A percentile compares a stretch with the other conserved stretches of the same genome.
These are phyloP conservation scores for Tinospora cordifolia DNA, from an alignment of 164 flowering plant species.

Conservation along the genomic window DNA sequence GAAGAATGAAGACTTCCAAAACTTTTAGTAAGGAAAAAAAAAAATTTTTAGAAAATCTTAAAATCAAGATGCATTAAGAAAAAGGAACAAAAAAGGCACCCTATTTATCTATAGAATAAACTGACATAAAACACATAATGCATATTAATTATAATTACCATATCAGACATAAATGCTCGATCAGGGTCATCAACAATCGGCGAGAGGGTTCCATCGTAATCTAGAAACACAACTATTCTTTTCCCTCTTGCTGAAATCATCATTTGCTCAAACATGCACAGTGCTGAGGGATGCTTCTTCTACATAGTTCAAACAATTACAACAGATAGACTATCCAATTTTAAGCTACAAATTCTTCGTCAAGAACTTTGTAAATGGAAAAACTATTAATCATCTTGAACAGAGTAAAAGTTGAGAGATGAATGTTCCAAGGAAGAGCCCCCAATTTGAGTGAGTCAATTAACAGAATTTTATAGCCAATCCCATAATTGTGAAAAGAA, in stretches of 20 bases:
- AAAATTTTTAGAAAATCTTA: too few species aligned
- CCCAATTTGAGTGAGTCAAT: neutral
- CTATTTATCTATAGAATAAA: too few species aligned
- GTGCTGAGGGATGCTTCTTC: slow-evolving; percentile 63
- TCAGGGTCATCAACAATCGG: slow-evolving; percentile 64
- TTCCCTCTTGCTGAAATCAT: slow-evolving; percentile 37
- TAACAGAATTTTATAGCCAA: neutral
- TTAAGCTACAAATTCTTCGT: neutral
- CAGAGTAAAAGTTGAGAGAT: neutral
- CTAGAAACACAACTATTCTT: slow-evolving; percentile 51
- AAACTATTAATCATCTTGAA: neutral
- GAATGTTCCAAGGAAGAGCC: neutral
- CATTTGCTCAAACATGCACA: slow-evolving; percentile 36
- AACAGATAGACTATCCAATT: neutral
- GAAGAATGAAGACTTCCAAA: neutral
- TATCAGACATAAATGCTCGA: slow-evolving; percentile 57
- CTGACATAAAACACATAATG: too few species aligned
- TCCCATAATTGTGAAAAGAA: neutral
- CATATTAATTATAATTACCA: slow-evolving; percentile 22
- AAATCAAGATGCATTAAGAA: too few species aligned
- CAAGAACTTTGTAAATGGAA: neutral
- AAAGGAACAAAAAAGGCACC: too few species aligned
- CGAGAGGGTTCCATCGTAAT: slow-evolving; percentile 68
- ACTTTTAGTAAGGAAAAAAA: neutral
- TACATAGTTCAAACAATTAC: slow-evolving; percentile 7